phyloP scores from a whole-genome alignment of 768 basidiomycete species.

The Myochromella boudieri region DNA sequence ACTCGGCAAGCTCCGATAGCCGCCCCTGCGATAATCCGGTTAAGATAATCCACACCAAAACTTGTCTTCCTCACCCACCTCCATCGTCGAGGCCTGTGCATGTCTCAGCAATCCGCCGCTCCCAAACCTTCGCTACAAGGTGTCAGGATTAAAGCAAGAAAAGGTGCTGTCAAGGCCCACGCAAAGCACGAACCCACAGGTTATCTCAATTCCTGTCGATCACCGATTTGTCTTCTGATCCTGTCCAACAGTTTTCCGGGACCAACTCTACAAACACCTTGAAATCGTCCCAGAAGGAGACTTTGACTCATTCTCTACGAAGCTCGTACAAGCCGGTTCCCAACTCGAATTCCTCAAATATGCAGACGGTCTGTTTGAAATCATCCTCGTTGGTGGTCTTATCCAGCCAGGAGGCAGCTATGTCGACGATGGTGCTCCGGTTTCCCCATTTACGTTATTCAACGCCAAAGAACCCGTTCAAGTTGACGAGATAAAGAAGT shows the following conservation, averaged over 20 bases:
- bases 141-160: constrained; percentile 91
- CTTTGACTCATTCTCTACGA: constrained; percentile 79
- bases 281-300: constrained; percentile 79
- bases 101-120: constrained; percentile 87
- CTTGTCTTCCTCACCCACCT: constrained; percentile 13
- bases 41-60: constrained; percentile 1
- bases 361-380: constrained; percentile 94
- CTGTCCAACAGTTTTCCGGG: constrained; percentile 72
- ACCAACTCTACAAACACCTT: constrained; percentile 89
- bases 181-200: constrained; percentile 91
- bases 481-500: constrained; percentile 86
- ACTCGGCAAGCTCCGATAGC: constrained; percentile 19
- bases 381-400: constrained; percentile 92
- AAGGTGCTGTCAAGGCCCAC: constrained; percentile 88
- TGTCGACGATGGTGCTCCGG: constrained; percentile 82
- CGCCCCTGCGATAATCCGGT: constrained; percentile 3
- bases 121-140: constrained; percentile 90
- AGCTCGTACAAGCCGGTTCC: constrained; percentile 88
- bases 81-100: constrained; percentile 48
- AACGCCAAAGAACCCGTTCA: constrained; percentile 77
- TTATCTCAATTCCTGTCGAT: constrained; percentile 26
- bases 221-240: constrained; percentile 11
- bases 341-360: constrained; percentile 96
- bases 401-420: constrained; percentile 95
- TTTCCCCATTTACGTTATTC: constrained; percentile 87